A percentile compares a stretch with the other conserved stretches of the same genome.
These are phyloP conservation scores for Sphagnum contortum DNA, from an alignment of 225 moss, liverwort and hornwort genomes.

Conservation along the genomic window DNA sequence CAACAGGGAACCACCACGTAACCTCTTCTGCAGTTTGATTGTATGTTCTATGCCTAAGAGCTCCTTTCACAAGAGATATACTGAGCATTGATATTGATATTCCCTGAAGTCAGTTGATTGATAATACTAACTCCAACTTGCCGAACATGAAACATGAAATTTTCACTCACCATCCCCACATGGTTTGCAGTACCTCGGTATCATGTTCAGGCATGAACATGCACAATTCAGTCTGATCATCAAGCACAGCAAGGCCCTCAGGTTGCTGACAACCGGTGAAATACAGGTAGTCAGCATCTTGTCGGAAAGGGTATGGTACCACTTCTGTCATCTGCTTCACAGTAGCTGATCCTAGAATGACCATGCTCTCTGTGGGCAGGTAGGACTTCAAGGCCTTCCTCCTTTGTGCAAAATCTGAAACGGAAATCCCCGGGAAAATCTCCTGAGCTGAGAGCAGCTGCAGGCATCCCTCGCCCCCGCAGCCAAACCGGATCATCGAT, in stretches of 20 bases:
- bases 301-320: constrained; percentile 91
- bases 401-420: constrained; percentile 60
- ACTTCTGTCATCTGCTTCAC: constrained; percentile 89
- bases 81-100: too few species aligned
- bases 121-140: too few species aligned
- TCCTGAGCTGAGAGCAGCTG: constrained; percentile 70
- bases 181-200: constrained; percentile 40
- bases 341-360: constrained; percentile 66
- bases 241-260: constrained; percentile 76
- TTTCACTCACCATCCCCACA: too few species aligned
- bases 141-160: too few species aligned
- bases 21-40: too few species aligned
- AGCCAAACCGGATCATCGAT: constrained; percentile 7
- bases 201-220: constrained; percentile 97
- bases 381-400: constrained; percentile 58
- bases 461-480: constrained; percentile 10
- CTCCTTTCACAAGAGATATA: too few species aligned
- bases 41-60: too few species aligned
- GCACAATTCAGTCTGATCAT: constrained; percentile 65
- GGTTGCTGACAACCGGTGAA: constrained; percentile 98
- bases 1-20: neutral
- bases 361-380: constrained; percentile 78
- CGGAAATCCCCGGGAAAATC: constrained; percentile 73
- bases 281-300: constrained; percentile 93
- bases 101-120: too few species aligned